Conservation (phyloP, 371 early-diverging fungal genomes). For the Thermomucor indicae-seudaticae region DNA sequence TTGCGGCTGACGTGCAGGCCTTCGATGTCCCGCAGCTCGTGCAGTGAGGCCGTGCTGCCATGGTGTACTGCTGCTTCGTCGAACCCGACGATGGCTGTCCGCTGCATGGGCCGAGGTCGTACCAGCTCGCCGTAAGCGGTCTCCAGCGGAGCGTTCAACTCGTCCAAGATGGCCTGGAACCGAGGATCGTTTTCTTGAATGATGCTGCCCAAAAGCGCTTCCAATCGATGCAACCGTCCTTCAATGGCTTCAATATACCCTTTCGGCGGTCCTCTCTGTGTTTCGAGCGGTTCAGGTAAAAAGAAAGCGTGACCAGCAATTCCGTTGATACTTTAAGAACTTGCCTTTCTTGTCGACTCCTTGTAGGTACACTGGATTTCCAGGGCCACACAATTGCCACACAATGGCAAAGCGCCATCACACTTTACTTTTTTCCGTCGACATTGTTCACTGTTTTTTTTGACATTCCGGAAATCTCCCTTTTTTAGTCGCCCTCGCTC, state of each 20-base stretch:
- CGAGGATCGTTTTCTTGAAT: constrained; percentile 57
- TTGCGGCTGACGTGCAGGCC: neutral
- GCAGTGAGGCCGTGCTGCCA: constrained; percentile 3
- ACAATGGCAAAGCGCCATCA: constrained; percentile 47
- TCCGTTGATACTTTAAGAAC: neutral
- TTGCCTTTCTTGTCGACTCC: constrained; percentile 40
- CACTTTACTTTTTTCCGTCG: constrained; percentile 64
- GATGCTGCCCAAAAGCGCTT: constrained; percentile 56
- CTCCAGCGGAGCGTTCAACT: constrained; percentile 51
- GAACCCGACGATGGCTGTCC: constrained; percentile 16
- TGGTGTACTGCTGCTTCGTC: constrained; percentile 12
- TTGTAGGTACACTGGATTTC: constrained; percentile 34
- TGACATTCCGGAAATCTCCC: too few species aligned
- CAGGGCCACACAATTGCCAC: constrained; percentile 33
- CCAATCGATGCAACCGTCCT: constrained; percentile 59
- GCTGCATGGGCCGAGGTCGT: constrained; percentile 25
- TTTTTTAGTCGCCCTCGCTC: neutral
- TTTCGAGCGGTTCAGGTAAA: too few species aligned
- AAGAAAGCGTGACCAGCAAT: constrained; percentile 1
- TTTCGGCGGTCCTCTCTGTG: constrained; percentile 64
- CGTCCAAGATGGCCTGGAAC: constrained; percentile 49
- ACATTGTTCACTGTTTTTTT: constrained; percentile 57
- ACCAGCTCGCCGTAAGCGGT: constrained; percentile 42
- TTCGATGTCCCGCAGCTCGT: neutral
- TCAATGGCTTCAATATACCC: constrained; percentile 76